Evolutionary conservation across 164 flowering plant species (phyloP).

Genomic region (Brasenia schreberi): DNA sequence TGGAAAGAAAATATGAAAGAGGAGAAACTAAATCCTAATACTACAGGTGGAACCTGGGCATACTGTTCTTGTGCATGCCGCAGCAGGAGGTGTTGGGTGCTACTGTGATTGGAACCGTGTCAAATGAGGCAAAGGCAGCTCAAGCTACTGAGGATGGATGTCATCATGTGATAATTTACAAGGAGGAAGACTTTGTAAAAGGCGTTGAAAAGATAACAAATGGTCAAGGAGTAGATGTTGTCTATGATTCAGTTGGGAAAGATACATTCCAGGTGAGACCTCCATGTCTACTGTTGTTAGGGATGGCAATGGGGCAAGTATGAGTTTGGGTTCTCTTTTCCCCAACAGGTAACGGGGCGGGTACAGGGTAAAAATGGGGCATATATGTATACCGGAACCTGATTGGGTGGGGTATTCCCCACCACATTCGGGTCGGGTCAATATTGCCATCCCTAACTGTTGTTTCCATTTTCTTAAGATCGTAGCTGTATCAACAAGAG

Average conservation of each 20-base stretch:
- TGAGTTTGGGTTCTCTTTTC: no score
- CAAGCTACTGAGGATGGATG: constrained; percentile 86
- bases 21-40: neutral
- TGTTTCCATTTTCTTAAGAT: no score
- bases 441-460: no score
- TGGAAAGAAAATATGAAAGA: neutral
- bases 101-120: constrained; percentile 89
- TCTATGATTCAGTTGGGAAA: constrained; percentile 26
- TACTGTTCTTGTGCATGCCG: constrained; percentile 82
- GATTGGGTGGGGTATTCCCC: no score
- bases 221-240: constrained; percentile 21
- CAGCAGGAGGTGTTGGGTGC: constrained; percentile 98
- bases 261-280: constrained; percentile 22
- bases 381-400: neutral
- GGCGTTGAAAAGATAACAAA: constrained; percentile 38
- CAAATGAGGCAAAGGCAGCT: constrained; percentile 69
- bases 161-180: constrained; percentile 61
- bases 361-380: no score
- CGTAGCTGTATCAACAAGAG: no score
- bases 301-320: no score
- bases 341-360: no score
- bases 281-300: neutral
- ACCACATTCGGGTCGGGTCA: no score
- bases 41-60: constrained; percentile 73
- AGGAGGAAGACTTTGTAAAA: constrained; percentile 64